Conservation (phyloP, 2,329 filamentous ascomycete species). For the Xylariaceae sp. region DNA sequence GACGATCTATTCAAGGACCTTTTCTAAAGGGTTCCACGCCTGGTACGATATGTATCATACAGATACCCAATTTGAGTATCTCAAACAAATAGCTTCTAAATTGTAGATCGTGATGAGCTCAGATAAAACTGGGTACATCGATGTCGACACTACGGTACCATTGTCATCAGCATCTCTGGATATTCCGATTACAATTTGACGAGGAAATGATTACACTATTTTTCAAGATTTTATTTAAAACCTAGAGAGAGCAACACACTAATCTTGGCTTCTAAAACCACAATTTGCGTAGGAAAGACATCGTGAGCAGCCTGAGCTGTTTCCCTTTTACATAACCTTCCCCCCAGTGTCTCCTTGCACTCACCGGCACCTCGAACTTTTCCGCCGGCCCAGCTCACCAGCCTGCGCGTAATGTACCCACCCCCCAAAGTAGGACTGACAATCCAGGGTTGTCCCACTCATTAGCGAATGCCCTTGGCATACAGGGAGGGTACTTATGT, state of each 20-base stretch:
- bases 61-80: no score
- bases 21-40: conserved; percentile 45
- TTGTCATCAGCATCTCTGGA: no score
- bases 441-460: conserved; percentile 5
- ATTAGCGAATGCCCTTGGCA: conserved; percentile 7
- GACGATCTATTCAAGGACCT: conserved; percentile 74
- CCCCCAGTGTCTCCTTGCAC: conserved; percentile 9
- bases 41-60: no score
- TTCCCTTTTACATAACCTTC: conserved; percentile 6
- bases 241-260: conserved; percentile 15
- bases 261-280: conserved; percentile 9
- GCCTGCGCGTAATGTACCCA: not conserved
- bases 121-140: no score
- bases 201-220: no score
- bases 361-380: not conserved
- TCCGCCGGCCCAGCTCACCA: not conserved
- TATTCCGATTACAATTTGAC: no score
- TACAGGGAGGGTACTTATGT: no score
- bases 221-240: no score
- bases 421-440: conserved; percentile 2
- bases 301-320: conserved; percentile 9
- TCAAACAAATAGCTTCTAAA: not conserved
- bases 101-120: not conserved
- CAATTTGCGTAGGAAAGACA: not conserved
- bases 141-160: no score